phyloP scores from a whole-genome alignment of 1,139 yeast genomes.

The Kluyveromyces sp. region DNA sequence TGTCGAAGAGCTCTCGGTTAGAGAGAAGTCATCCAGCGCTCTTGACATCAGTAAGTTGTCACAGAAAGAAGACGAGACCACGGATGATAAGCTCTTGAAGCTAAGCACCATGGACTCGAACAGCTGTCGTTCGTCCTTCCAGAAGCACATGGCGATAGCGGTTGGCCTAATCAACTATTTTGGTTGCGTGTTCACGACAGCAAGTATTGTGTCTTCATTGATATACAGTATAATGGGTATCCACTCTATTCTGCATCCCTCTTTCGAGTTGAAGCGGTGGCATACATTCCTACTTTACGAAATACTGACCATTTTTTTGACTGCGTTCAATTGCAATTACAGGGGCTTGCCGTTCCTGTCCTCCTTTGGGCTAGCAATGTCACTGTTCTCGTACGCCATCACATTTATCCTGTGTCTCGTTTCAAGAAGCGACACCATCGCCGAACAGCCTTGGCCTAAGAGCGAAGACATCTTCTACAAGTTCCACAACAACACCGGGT shows the following conservation, averaged over 20 bases:
- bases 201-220: conserved; percentile 46
- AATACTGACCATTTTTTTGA: conserved; percentile 27
- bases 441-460: conserved; percentile 31
- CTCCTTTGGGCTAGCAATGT: conserved; percentile 40
- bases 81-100: conserved; percentile 3
- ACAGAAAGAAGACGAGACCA: background rate
- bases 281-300: conserved; percentile 42
- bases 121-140: conserved; percentile 38
- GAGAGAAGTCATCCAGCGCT: background rate
- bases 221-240: conserved; percentile 45
- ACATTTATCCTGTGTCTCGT: conserved; percentile 44
- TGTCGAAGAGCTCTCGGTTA: background rate
- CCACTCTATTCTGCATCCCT: conserved; percentile 40
- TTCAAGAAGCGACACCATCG: conserved; percentile 32
- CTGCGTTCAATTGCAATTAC: conserved; percentile 33
- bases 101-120: conserved; percentile 5
- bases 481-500: conserved; percentile 48
- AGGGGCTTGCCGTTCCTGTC: conserved; percentile 34
- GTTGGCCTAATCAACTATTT: conserved; percentile 27
- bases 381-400: conserved; percentile 40
- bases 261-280: conserved; percentile 41
- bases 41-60: background rate
- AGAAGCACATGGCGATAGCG: conserved; percentile 8
- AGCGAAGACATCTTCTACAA: conserved; percentile 44
- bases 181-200: conserved; percentile 49